Evolutionary conservation across 2,329 filamentous ascomycete genomes (phyloP).

Genomic region (Microascus cirrosus): DNA sequence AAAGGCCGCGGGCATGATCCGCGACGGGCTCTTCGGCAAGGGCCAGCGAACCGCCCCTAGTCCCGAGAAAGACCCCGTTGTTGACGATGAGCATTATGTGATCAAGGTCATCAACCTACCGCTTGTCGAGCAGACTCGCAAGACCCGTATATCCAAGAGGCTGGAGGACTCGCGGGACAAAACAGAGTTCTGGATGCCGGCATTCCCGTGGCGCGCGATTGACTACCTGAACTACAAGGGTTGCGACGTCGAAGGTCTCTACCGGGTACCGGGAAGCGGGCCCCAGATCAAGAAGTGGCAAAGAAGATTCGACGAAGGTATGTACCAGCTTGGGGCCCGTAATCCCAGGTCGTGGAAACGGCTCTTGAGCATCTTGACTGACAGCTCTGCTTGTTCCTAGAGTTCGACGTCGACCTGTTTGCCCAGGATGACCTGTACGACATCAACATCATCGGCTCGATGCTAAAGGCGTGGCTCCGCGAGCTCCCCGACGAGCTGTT

Average conservation of each 20-base stretch:
- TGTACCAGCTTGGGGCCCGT: conserved; percentile 10
- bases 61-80: conserved; percentile 48
- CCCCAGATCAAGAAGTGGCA: conserved; percentile 92
- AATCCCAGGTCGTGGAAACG: background rate
- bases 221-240: conserved; percentile 94
- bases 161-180: conserved; percentile 84
- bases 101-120: conserved; percentile 79
- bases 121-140: conserved; percentile 78
- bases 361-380: background rate
- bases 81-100: conserved; percentile 76
- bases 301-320: conserved; percentile 76
- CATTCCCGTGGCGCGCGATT: conserved; percentile 88
- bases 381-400: conserved; percentile 25
- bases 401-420: conserved; percentile 83
- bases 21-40: conserved; percentile 76
- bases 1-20: conserved; percentile 68
- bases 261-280: conserved; percentile 82
- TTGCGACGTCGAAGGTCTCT: conserved; percentile 86
- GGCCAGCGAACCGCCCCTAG: conserved; percentile 61
- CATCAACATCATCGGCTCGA: conserved; percentile 90
- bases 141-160: conserved; percentile 81
- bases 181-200: conserved; percentile 98
- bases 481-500: conserved; percentile 92
- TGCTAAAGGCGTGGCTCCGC: conserved; percentile 93
- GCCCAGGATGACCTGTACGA: conserved; percentile 82